phyloP scores from a whole-genome alignment of 169 alveolate species.

The Eimeria zaria region DNA sequence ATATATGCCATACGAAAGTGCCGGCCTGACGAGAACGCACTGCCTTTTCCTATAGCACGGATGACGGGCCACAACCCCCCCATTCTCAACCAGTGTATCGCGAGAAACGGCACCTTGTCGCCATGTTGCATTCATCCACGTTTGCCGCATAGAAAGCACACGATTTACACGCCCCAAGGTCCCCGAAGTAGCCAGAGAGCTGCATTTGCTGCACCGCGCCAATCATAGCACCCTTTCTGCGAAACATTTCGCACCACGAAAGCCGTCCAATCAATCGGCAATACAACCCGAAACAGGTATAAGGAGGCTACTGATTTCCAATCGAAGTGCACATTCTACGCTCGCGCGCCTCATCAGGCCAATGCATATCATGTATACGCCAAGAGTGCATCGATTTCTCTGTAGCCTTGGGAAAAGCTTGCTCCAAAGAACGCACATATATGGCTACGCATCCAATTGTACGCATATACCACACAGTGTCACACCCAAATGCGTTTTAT shows the following conservation, averaged over 20 bases:
- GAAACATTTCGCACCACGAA: background rate
- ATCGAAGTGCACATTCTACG: background rate
- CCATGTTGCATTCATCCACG: background rate
- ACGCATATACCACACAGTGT: background rate
- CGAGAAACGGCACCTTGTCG: background rate
- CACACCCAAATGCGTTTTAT: background rate
- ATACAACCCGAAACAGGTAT: background rate
- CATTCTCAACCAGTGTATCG: background rate
- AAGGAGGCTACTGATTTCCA: background rate
- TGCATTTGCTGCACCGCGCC: background rate
- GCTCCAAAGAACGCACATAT: background rate
- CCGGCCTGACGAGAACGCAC: background rate
- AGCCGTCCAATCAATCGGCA: background rate
- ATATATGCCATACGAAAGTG: background rate
- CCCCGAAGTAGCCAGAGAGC: background rate
- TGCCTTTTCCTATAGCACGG: background rate
- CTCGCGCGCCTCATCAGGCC: background rate
- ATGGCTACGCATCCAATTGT: background rate
- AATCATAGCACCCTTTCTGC: background rate
- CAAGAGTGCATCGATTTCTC: background rate
- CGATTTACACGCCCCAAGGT: background rate
- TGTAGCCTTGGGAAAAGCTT: background rate
- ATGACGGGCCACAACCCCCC: background rate
- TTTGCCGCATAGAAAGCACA: background rate
- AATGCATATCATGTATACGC: background rate